Conservation (phyloP, 768 basidiomycete genomes). For the Xerocomus brunneocitrinus region DNA sequence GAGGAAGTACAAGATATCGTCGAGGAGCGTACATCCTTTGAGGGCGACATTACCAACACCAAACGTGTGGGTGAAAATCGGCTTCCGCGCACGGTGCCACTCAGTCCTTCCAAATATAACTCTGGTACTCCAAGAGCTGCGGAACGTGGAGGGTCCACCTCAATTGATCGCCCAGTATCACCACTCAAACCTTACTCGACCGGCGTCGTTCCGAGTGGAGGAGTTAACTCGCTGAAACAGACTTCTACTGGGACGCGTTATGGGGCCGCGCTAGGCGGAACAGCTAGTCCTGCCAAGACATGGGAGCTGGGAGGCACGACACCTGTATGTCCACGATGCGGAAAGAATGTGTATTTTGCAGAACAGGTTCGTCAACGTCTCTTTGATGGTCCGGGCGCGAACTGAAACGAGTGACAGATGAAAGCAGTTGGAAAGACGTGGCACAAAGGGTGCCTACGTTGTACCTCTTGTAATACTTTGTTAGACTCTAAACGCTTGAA, state of each 20-base stretch:
- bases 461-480: slow-evolving; percentile 60
- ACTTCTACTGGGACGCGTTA: slow-evolving; percentile 63
- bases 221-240: slow-evolving; percentile 33
- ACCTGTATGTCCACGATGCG: slow-evolving; percentile 64
- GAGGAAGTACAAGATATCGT: slow-evolving; percentile 28
- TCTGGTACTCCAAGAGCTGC: slow-evolving; percentile 4
- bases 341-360: slow-evolving; percentile 79
- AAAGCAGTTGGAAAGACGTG: slow-evolving; percentile 79
- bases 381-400: background rate
- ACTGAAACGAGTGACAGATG: slow-evolving; percentile 41
- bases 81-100: slow-evolving; percentile 52
- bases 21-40: slow-evolving; percentile 23
- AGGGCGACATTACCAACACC: slow-evolving; percentile 39
- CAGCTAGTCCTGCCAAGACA: slow-evolving; percentile 39
- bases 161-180: slow-evolving; percentile 20
- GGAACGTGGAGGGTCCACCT: background rate
- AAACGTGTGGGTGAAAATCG: slow-evolving; percentile 42
- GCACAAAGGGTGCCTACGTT: slow-evolving; percentile 76
- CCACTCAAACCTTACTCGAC: slow-evolving; percentile 25
- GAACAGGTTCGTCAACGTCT: slow-evolving; percentile 53
- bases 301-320: slow-evolving; percentile 50
- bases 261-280: slow-evolving; percentile 49
- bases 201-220: slow-evolving; percentile 10
- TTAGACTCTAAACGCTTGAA: slow-evolving; percentile 71
- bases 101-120: slow-evolving; percentile 34